Percentiles rank a stretch among this genome's conserved stretches.
Evolutionary conservation across 495 filamentous ascomycete species (phyloP).

Genomic region (Tuber calosporum): DNA sequence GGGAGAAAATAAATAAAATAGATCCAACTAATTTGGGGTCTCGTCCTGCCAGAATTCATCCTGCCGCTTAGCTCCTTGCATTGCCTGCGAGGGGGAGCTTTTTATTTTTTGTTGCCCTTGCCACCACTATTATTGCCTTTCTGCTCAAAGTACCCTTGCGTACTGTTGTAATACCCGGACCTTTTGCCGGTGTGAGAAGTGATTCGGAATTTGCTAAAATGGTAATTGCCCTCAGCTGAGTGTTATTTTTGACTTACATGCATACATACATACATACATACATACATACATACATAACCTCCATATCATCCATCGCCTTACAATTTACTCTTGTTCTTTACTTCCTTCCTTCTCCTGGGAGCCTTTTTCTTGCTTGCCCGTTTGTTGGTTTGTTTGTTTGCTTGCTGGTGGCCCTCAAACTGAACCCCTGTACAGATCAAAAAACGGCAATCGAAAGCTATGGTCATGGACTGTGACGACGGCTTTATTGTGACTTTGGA

Average conservation of each 20-base stretch:
- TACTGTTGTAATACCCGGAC: background rate
- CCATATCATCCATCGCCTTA: background rate
- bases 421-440: background rate
- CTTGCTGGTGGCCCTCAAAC: background rate
- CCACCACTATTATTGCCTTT: background rate
- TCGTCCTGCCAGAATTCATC: background rate
- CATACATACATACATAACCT: background rate
- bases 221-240: conserved; percentile 2
- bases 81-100: background rate
- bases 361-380: background rate
- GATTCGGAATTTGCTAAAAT: background rate
- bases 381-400: background rate
- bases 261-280: conserved; percentile 4
- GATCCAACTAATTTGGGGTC: background rate
- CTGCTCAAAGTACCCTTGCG: background rate
- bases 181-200: background rate
- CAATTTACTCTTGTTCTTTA: background rate
- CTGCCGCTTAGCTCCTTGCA: background rate
- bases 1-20: background rate
- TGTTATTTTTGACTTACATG: background rate
- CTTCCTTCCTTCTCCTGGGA: background rate
- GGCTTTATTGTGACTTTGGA: conserved; percentile 34
- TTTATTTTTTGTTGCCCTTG: background rate
- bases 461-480: conserved; percentile 21
- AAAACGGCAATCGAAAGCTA: background rate